Percentiles rank a stretch among this genome's conserved stretches.
These are phyloP conservation scores for Thermochaetoides thermophila DNA, from an alignment of 495 filamentous ascomycete genomes.

Conservation along the genomic window DNA sequence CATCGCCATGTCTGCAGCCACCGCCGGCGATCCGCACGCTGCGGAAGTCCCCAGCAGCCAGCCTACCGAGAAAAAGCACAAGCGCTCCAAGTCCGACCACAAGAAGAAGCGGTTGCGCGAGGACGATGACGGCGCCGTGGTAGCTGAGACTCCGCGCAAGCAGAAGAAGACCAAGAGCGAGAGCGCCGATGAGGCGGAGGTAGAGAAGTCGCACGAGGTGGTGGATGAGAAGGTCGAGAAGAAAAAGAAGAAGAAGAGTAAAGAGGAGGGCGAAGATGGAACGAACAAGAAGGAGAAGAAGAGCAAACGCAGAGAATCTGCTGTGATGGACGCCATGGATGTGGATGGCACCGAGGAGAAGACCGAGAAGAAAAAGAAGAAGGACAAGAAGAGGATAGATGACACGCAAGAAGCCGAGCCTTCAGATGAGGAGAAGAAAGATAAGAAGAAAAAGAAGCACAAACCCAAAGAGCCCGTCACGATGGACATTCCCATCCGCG, in stretches of 20 bases:
- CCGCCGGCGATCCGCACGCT: slow-evolving; percentile 2
- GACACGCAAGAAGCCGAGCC: neutral
- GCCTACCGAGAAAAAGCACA: slow-evolving; percentile 20
- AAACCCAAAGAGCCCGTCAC: slow-evolving; percentile 8
- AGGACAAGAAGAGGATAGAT: slow-evolving; percentile 19
- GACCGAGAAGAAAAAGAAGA: slow-evolving; percentile 12
- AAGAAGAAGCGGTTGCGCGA: slow-evolving; percentile 32
- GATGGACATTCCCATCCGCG: neutral
- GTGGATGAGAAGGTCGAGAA: slow-evolving; percentile 4
- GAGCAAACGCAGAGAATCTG: slow-evolving; percentile 6
- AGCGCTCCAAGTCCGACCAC: slow-evolving; percentile 17
- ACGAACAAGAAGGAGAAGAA: slow-evolving; percentile 15
- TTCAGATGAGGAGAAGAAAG: neutral
- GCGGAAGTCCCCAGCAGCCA: slow-evolving; percentile 5
- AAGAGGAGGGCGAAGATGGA: slow-evolving; percentile 5
- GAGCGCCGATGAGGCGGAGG: slow-evolving; percentile 1
- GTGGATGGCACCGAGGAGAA: slow-evolving; percentile 7
- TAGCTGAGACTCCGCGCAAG: slow-evolving; percentile 22
- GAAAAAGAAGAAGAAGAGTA: slow-evolving; percentile 13
- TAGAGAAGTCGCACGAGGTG: neutral
- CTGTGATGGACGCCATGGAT: slow-evolving; percentile 2
- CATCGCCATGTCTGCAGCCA: slow-evolving; percentile 12
- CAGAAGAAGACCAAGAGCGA: slow-evolving; percentile 27
- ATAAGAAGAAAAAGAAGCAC: slow-evolving; percentile 15
- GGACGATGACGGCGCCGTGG: slow-evolving; percentile 16